These are phyloP conservation scores for Corymbia citriodora DNA, from an alignment of 441 rosid species.

Conservation along the genomic window DNA sequence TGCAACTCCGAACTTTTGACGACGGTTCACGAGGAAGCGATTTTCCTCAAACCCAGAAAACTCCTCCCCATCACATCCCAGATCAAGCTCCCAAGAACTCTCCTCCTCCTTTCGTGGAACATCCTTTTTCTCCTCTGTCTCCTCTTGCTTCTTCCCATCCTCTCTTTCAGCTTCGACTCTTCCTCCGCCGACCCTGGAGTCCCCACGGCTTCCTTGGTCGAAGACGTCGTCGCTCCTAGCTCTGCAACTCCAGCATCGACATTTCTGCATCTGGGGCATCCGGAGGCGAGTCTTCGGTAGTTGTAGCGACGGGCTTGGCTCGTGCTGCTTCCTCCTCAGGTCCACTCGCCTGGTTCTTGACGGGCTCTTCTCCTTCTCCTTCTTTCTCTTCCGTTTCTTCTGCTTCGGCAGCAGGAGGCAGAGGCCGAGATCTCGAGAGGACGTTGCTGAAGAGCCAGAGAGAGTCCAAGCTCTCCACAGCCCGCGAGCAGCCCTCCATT, in stretches of 20 bases:
- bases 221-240: too few species aligned
- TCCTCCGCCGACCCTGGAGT: too few species aligned
- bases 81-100: too few species aligned
- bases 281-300: background rate
- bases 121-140: slow-evolving; percentile 3
- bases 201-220: too few species aligned
- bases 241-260: too few species aligned
- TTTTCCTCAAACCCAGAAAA: too few species aligned
- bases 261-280: too few species aligned
- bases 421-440: background rate
- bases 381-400: background rate
- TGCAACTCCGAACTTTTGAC: background rate
- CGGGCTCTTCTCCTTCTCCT: background rate
- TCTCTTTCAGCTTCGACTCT: too few species aligned
- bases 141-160: slow-evolving; percentile 12
- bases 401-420: background rate
- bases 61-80: too few species aligned
- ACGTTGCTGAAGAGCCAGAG: slow-evolving; percentile 46
- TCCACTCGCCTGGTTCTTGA: background rate
- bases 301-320: background rate
- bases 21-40: too few species aligned
- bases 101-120: too few species aligned
- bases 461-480: slow-evolving; percentile 30
- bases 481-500: slow-evolving; percentile 23
- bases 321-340: background rate